Base-by-base conservation (phyloP, 352 stramenopile species). In the Globisporangium solare region DNA sequence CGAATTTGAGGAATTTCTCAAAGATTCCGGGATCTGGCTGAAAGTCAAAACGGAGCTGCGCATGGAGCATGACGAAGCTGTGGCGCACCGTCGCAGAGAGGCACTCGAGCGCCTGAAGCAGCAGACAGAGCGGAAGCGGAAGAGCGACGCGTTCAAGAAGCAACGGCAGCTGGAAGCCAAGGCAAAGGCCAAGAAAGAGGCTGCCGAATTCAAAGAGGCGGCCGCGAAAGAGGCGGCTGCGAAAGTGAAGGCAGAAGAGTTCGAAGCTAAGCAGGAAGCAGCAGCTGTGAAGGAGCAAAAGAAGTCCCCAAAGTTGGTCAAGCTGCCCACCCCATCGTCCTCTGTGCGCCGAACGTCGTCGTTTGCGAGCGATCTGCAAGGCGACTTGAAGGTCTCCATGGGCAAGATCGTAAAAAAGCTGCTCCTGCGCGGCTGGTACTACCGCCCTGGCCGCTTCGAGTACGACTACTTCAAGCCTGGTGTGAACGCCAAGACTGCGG, bases 401-500 rank as follows among this genome's bases (percentile, higher is more conserved):
- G 82, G 82, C 42, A 79, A 81, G 27, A 60, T 89, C 21, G 58
- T 83, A 10, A 68, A 79, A 35, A 83, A 78, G 41, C 61, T 92
- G 2, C 17, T 78, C 6, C 37, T 54, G 42, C 79, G 79, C 15
- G 82, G 82, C 10, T 92, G 82, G 82, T 71, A 69, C 48, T 89
- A 87, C 55, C 75, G 78, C 10, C 79, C 82, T 20, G 82, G 82
- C 1, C 75, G 79, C 0, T 92, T 92, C 55, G 82, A 92, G 66
- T 92, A 92, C 56, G 78, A 91, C 61, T 91, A 92, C 77, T 92
- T 89, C 59, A 92, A 89, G 52, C 79, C 82, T 3, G 71, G 68
- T 35, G 54, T 74, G 27, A 86, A 74, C 48, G 59, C 64, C 3
- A 89, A 80, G 61, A 71, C 62, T 11, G 74, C 70, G 1, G 60